These are phyloP conservation scores for Globisporangium ultimum DNA, from an alignment of 352 stramenopile genomes.

Conservation along the genomic window DNA sequence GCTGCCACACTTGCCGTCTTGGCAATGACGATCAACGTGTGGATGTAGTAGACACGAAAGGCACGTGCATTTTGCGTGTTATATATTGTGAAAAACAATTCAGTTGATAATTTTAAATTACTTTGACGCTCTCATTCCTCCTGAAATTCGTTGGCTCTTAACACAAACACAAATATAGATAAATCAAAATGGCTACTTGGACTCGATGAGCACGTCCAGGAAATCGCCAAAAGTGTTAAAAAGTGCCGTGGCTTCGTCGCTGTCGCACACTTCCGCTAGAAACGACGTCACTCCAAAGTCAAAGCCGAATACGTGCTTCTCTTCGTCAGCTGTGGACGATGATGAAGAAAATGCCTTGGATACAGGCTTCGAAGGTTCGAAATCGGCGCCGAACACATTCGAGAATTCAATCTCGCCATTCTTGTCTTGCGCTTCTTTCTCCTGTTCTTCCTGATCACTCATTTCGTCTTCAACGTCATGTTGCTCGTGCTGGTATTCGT, in stretches of 20 bases:
- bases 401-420: conserved; percentile 13
- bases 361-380: background rate
- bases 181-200: background rate
- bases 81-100: too few relatives aligned
- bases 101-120: too few relatives aligned
- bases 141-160: background rate
- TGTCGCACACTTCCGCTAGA: conserved; percentile 53
- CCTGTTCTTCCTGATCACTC: conserved; percentile 17
- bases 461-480: conserved; percentile 14
- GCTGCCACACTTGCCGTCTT: background rate
- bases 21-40: background rate
- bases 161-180: background rate
- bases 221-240: conserved; percentile 75
- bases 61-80: background rate
- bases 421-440: conserved; percentile 11
- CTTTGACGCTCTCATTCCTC: too few relatives aligned
- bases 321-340: background rate
- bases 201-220: conserved; percentile 56
- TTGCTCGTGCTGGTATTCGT: background rate
- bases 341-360: background rate
- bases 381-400: background rate
- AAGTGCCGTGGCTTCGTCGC: conserved; percentile 50
- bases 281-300: conserved; percentile 47
- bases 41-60: conserved; percentile 6
- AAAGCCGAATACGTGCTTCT: conserved; percentile 24